Evolutionary conservation across 768 basidiomycete species (phyloP).

Genomic region (Vararia minispora): DNA sequence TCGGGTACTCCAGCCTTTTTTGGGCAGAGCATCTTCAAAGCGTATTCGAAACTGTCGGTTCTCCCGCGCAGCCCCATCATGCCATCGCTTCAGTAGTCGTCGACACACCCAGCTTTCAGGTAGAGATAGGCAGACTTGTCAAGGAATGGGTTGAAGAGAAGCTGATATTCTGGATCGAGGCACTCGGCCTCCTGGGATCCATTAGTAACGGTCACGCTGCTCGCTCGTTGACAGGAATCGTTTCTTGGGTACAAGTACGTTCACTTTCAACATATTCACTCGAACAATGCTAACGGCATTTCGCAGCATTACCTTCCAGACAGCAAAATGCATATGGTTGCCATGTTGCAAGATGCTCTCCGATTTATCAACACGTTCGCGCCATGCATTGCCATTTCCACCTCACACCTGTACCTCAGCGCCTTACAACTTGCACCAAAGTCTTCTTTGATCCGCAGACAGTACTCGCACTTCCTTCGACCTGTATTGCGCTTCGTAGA

Average conservation of each 20-base stretch:
- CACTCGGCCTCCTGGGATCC: background rate
- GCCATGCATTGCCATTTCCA: too few relatives aligned
- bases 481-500: too few relatives aligned
- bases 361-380: background rate
- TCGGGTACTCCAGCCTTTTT: background rate
- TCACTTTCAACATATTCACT: background rate
- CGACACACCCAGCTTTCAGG: too few relatives aligned
- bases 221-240: background rate
- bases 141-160: background rate
- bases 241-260: background rate
- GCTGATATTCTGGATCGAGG: slow-evolving; percentile 1
- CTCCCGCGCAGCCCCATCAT: too few relatives aligned
- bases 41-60: too few relatives aligned
- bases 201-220: background rate
- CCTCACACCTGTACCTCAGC: too few relatives aligned
- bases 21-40: background rate
- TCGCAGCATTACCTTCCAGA: background rate
- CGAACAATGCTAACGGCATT: background rate
- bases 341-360: background rate
- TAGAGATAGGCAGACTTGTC: too few relatives aligned
- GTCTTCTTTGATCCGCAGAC: too few relatives aligned
- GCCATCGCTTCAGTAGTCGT: background rate
- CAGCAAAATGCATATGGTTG: background rate
- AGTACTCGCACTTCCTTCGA: too few relatives aligned
- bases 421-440: too few relatives aligned